Evolutionary conservation across 306 rosid species (phyloP).

Genomic region (Ammopiptanthus mongolicus): DNA sequence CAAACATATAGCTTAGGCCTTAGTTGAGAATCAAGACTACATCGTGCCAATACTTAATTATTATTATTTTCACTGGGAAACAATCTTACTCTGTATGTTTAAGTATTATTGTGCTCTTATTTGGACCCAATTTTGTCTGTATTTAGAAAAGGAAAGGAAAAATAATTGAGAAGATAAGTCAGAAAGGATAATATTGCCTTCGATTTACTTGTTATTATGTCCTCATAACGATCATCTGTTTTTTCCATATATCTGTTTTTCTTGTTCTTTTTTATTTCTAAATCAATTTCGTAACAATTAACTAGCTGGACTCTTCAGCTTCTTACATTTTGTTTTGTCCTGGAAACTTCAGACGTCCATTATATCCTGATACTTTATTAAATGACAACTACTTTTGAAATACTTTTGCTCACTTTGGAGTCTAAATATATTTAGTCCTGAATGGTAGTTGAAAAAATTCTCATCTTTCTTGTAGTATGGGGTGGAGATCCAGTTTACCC

Average conservation of each 20-base stretch:
- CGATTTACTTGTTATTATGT: not conserved
- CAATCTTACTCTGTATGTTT: not conserved
- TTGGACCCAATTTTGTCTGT: not conserved
- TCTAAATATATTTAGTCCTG: not conserved
- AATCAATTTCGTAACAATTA: not conserved
- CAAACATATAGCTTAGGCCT: not conserved
- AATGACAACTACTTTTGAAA: not conserved
- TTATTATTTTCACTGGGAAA: not conserved
- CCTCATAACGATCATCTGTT: not conserved
- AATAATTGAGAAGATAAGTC: not conserved
- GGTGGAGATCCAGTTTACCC: slow-evolving; percentile 99
- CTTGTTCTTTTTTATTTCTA: not conserved
- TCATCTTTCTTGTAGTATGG: slow-evolving; percentile 74
- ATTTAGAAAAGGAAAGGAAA: not conserved
- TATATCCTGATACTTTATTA: slow-evolving; percentile 1
- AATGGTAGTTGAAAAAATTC: slow-evolving; percentile 8
- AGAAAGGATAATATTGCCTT: not conserved
- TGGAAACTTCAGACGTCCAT: not conserved
- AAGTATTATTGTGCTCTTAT: not conserved
- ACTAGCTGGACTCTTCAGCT: not conserved
- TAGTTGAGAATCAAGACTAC: not conserved
- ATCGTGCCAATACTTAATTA: not conserved
- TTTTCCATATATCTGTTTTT: not conserved
- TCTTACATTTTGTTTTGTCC: not conserved
- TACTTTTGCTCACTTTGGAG: not conserved